These are phyloP conservation scores for Pichia californica DNA, from an alignment of 805 yeast genomes.

Conservation along the genomic window DNA sequence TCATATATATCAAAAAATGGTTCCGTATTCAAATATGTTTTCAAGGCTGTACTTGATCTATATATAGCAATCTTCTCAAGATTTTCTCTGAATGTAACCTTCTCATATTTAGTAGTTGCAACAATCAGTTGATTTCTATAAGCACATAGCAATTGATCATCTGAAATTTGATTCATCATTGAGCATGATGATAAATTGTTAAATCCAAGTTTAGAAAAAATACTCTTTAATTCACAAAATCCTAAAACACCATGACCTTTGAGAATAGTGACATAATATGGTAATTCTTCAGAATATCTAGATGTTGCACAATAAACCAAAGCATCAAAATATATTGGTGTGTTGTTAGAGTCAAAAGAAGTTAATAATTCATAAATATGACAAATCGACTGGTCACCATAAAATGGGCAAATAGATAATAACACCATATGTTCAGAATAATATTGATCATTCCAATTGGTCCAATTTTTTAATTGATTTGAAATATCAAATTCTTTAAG, in stretches of 20 bases:
- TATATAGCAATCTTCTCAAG: conserved; percentile 33
- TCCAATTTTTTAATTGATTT: conserved; percentile 22
- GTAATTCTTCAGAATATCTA: conserved; percentile 37
- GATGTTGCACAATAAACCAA: conserved; percentile 43
- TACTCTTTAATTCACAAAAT: conserved; percentile 33
- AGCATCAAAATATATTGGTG: conserved; percentile 54
- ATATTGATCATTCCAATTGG: conserved; percentile 17
- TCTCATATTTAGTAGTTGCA: conserved; percentile 19
- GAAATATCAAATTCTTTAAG: conserved; percentile 22
- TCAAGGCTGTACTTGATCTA: conserved; percentile 32
- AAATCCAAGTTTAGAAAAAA: conserved; percentile 26
- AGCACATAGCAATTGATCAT: conserved; percentile 23
- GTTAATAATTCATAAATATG: conserved; percentile 39
- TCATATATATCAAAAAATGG: conserved; percentile 38
- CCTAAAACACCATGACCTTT: conserved; percentile 49
- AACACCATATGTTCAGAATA: conserved; percentile 29
- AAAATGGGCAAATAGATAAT: conserved; percentile 43
- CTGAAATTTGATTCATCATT: conserved; percentile 17
- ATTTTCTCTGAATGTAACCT: conserved; percentile 32
- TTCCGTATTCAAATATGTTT: conserved; percentile 39
- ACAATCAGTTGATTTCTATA: conserved; percentile 23
- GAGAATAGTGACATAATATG: conserved; percentile 35
- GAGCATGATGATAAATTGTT: conserved; percentile 19
- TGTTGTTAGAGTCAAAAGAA: conserved; percentile 36
- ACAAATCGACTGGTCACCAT: conserved; percentile 42